Base-by-base conservation (phyloP, 31 red algal species). In the Odonthalia washingtoniensis region DNA sequence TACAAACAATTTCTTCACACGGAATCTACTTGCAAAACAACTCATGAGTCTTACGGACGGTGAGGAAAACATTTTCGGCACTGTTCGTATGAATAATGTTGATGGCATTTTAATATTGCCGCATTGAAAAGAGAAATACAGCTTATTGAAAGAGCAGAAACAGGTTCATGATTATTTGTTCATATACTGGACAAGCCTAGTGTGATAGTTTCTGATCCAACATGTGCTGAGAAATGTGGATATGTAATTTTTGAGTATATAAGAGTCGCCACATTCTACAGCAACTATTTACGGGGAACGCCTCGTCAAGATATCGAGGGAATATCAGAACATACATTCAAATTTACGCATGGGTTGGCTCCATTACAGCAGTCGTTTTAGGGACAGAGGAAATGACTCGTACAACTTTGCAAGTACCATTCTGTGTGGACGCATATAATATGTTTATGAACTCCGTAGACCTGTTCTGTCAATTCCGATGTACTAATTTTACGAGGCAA, bases 11-110 rank as follows among this genome's bases (percentile, higher is more conserved):
- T 79, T 49, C 32, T 79, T 57, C 44, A 79, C 75, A 21, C 43
- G 32, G 17, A 40, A 79, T 79, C 26, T 44, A 26, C 42, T 79
- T 26, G 75, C 40, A 4, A 32, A 46, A 26, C 75, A 79, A 60
- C 27, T 79, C 32, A 5, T 3, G 4, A 60, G 2, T 79, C 32
- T 79, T 4, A 32, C 42, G 9, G 46, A 26, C 30, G 75, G 46
- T 34, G 75, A 79, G 37, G 40, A 12, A 46, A 79, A 79, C n/a
- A 60, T 79, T 4, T 31, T 79, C 32, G 75, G 75, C 12, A 79
- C 75, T 6, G 75, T 79, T 6, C 21, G 75, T 4, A 32, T 57
- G 6, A 57, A 26, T 32, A 79, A 79, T 79, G 46, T 79, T 18
- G 75, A 79, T 31, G 3, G 5, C n/a, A 31, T n/a, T n/a, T 79